Evolutionary conservation across 2,329 filamentous ascomycete genomes (phyloP).

Genomic region (Ophiostoma ips): DNA sequence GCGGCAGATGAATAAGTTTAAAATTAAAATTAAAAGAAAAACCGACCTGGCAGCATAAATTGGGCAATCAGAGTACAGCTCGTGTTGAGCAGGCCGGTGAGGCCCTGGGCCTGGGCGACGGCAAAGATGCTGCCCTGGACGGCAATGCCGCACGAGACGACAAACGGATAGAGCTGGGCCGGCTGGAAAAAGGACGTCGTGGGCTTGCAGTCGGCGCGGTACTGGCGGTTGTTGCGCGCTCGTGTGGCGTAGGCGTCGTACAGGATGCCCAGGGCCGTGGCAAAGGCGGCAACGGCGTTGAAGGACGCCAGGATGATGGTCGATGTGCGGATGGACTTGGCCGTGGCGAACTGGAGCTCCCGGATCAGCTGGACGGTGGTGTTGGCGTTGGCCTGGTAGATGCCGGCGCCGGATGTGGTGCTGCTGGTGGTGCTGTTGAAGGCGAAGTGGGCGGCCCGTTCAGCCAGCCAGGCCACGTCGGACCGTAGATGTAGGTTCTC

Average conservation of each 20-base stretch:
- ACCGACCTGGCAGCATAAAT: slow-evolving; percentile 35
- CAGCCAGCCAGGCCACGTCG: slow-evolving; percentile 18
- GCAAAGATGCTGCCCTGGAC: slow-evolving; percentile 45
- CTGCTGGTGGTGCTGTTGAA: slow-evolving; percentile 4
- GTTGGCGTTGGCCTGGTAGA: slow-evolving; percentile 22
- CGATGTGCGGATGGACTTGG: slow-evolving; percentile 45
- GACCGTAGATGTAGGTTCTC: slow-evolving; percentile 14
- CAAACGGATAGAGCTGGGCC: slow-evolving; percentile 39
- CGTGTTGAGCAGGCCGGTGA: slow-evolving; percentile 34
- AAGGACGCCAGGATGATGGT: slow-evolving; percentile 47
- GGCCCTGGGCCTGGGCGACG: slow-evolving; percentile 39
- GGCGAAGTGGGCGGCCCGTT: slow-evolving; percentile 17
- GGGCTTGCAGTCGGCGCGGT: slow-evolving; percentile 21
- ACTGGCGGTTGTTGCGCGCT: slow-evolving; percentile 27
- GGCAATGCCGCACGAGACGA: slow-evolving; percentile 42
- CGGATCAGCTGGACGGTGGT: slow-evolving; percentile 32
- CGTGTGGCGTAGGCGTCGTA: slow-evolving; percentile 38
- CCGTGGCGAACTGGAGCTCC: slow-evolving; percentile 36
- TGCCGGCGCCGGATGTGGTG: slow-evolving; percentile 7
- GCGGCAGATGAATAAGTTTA: no score
- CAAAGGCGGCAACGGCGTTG: slow-evolving; percentile 44
- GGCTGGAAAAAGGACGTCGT: slow-evolving; percentile 30
- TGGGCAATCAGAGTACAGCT: slow-evolving; percentile 42
- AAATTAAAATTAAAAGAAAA: no score
- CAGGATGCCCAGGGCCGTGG: slow-evolving; percentile 41